A percentile compares a stretch with the other conserved stretches of the same genome.
phyloP scores from a whole-genome alignment of 1,284 basidiomycete species.

The Fistulinella cinereoalba region DNA sequence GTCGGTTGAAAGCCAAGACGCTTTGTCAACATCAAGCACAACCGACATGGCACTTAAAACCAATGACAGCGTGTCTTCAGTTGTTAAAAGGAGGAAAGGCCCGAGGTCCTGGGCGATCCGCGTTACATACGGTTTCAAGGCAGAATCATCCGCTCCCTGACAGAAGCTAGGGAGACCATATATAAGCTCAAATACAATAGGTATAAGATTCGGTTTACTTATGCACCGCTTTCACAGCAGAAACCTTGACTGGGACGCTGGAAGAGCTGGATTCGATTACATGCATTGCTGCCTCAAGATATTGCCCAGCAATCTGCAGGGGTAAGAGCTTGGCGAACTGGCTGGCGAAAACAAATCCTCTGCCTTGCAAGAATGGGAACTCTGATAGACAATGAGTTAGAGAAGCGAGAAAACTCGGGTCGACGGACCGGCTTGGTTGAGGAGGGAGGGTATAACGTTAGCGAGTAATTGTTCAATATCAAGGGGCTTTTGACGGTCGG shows the following conservation, averaged over 20 bases:
- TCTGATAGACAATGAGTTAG: slow-evolving; percentile 43
- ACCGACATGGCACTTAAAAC: slow-evolving; percentile 84
- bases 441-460: slow-evolving; percentile 75
- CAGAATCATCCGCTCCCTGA: slow-evolving; percentile 52
- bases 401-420: not conserved
- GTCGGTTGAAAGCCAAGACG: slow-evolving; percentile 64
- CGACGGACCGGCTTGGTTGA: slow-evolving; percentile 59
- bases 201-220: slow-evolving; percentile 54
- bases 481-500: slow-evolving; percentile 62
- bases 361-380: slow-evolving; percentile 87
- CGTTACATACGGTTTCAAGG: slow-evolving; percentile 62
- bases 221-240: slow-evolving; percentile 87
- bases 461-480: slow-evolving; percentile 77
- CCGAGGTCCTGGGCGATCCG: slow-evolving; percentile 82
- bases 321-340: slow-evolving; percentile 81
- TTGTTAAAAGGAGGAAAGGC: slow-evolving; percentile 77
- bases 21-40: slow-evolving; percentile 72
- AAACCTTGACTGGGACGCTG: slow-evolving; percentile 85
- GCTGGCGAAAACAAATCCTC: slow-evolving; percentile 93
- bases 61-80: slow-evolving; percentile 88
- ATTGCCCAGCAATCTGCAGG: slow-evolving; percentile 70
- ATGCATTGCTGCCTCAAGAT: slow-evolving; percentile 81
- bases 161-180: slow-evolving; percentile 53
- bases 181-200: slow-evolving; percentile 3
- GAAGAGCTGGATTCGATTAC: slow-evolving; percentile 76